Conservation (phyloP, 2,329 filamentous ascomycete genomes). For the Penicillium corylophilum region DNA sequence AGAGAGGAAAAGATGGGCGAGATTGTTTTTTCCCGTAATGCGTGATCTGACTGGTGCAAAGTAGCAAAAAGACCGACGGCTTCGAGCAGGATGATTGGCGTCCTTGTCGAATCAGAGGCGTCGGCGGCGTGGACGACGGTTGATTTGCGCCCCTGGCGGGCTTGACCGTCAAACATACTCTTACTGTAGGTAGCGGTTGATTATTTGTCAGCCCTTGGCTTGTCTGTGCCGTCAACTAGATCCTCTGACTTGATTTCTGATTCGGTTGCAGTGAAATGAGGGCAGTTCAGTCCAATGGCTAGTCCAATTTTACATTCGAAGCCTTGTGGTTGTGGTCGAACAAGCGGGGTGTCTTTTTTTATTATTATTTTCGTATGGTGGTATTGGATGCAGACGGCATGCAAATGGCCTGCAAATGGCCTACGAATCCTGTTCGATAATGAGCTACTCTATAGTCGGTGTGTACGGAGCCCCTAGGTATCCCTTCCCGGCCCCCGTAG, state of each 20-base stretch:
- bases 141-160: conserved; percentile 6
- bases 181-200: background rate
- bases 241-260: background rate
- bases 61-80: conserved; percentile 12
- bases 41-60: conserved; percentile 19
- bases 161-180: conserved; percentile 8
- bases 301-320: conserved; percentile 16
- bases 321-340: conserved; percentile 23
- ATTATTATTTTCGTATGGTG: conserved; percentile 2
- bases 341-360: conserved; percentile 15
- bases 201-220: conserved; percentile 12
- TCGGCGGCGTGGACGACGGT: conserved; percentile 2
- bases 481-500: too few species aligned
- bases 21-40: conserved; percentile 2
- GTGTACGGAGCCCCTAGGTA: background rate
- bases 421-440: background rate
- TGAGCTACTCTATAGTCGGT: background rate
- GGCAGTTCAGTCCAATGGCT: too few species aligned
- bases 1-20: conserved; percentile 6
- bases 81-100: conserved; percentile 18
- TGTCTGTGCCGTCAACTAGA: conserved; percentile 11
- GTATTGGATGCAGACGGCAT: conserved; percentile 14
- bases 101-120: conserved; percentile 14
- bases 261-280: background rate
- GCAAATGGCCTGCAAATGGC: conserved; percentile 10